These are phyloP conservation scores for Pleurotus ostreatus DNA, from an alignment of 768 basidiomycete species.

Conservation along the genomic window DNA sequence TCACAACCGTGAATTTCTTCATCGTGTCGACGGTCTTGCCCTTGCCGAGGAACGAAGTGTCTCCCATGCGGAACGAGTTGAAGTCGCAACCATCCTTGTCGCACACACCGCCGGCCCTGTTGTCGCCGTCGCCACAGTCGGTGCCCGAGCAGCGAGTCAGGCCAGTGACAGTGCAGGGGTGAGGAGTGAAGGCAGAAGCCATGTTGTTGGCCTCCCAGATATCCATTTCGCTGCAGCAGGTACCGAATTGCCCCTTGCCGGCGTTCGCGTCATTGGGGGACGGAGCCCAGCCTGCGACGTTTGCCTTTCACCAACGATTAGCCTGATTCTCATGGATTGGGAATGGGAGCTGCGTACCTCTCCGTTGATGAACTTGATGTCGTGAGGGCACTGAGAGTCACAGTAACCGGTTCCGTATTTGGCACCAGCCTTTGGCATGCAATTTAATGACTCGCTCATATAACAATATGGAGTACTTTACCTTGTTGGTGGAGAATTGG, in stretches of 20 bases:
- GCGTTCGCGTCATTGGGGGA: conserved; percentile 28
- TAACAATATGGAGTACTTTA: no score
- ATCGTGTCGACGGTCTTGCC: conserved; percentile 36
- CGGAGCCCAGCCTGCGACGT: conserved; percentile 27
- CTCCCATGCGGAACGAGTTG: conserved; percentile 44
- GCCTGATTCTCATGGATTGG: background rate
- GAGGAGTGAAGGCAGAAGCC: conserved; percentile 36
- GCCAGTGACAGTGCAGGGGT: conserved; percentile 30
- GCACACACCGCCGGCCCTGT: conserved; percentile 31
- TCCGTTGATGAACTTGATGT: conserved; percentile 63
- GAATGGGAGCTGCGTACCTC: conserved; percentile 26
- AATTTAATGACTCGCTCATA: no score
- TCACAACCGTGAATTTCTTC: conserved; percentile 37
- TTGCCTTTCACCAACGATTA: conserved; percentile 25
- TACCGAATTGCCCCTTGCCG: conserved; percentile 31
- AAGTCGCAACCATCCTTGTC: conserved; percentile 43
- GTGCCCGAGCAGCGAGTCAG: conserved; percentile 28
- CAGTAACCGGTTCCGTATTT: conserved; percentile 65
- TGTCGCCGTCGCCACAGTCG: conserved; percentile 20
- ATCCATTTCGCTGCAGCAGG: conserved; percentile 42
- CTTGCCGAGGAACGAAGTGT: conserved; percentile 27
- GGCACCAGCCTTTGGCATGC: conserved; percentile 35
- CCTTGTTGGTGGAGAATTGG: conserved; percentile 46
- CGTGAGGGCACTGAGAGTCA: conserved; percentile 59
- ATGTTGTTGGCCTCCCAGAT: conserved; percentile 40